phyloP scores from a whole-genome alignment of 2,329 filamentous ascomycete species.

The Hypoxylon sp. region DNA sequence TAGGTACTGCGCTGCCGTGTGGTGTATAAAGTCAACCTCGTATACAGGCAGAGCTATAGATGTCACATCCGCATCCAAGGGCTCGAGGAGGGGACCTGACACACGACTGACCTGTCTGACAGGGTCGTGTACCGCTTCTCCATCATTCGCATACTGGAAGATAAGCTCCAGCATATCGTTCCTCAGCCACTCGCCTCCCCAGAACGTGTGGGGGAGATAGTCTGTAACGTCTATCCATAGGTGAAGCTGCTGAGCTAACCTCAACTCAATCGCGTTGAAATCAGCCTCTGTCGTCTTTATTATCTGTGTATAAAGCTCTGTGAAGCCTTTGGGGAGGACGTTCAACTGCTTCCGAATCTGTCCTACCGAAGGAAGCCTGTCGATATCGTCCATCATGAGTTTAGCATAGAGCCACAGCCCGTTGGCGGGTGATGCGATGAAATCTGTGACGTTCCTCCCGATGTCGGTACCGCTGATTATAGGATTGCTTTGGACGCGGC shows the following conservation, averaged over 20 bases:
- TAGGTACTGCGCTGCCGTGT: slow-evolving; percentile 27
- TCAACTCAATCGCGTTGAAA: slow-evolving; percentile 23
- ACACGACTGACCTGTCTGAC: slow-evolving; percentile 13
- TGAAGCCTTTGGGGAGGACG: slow-evolving; percentile 21
- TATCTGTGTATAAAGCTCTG: slow-evolving; percentile 29
- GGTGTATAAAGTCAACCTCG: slow-evolving; percentile 29
- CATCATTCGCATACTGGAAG: slow-evolving; percentile 29
- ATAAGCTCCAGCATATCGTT: slow-evolving; percentile 23
- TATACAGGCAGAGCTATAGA: slow-evolving; percentile 8
- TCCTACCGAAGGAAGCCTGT: slow-evolving; percentile 19
- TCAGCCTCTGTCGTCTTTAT: slow-evolving; percentile 16
- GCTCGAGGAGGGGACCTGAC: slow-evolving; percentile 17
- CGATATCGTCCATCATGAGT: slow-evolving; percentile 32
- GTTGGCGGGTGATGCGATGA: slow-evolving; percentile 9
- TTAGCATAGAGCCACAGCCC: slow-evolving; percentile 31
- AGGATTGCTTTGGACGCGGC: slow-evolving; percentile 15
- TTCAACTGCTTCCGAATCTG: slow-evolving; percentile 21
- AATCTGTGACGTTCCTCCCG: slow-evolving; percentile 6
- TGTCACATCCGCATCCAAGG: background rate
- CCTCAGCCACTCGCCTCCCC: slow-evolving; percentile 6
- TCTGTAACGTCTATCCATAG: slow-evolving; percentile 27
- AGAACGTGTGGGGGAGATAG: slow-evolving; percentile 18
- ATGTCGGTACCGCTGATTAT: slow-evolving; percentile 12
- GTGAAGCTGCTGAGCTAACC: slow-evolving; percentile 29
- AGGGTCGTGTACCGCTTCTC: slow-evolving; percentile 22